These are phyloP conservation scores for Pyricularia sp. DNA, from an alignment of 2,329 filamentous ascomycete species.

Conservation along the genomic window DNA sequence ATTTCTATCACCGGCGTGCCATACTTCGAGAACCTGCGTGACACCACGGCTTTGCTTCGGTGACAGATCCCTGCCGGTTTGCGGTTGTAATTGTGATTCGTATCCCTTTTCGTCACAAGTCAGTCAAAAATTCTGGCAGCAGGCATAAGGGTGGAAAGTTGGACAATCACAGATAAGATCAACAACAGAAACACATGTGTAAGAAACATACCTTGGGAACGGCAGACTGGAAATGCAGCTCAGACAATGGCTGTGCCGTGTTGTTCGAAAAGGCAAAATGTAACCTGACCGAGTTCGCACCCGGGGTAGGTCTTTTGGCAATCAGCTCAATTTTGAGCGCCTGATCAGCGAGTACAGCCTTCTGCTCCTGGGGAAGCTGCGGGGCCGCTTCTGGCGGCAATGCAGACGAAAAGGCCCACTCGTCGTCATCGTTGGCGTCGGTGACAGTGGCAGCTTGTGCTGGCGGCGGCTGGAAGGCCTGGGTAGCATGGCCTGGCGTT, in stretches of 20 bases:
- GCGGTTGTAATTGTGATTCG: conserved; percentile 69
- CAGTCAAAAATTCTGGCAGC: not conserved
- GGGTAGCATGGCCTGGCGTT: conserved; percentile 17
- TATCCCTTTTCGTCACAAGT: conserved; percentile 45
- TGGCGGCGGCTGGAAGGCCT: conserved; percentile 14
- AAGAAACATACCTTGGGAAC: conserved; percentile 65
- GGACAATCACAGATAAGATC: not conserved
- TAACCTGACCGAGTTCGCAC: conserved; percentile 50
- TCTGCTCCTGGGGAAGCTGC: conserved; percentile 41
- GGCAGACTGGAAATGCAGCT: conserved; percentile 82
- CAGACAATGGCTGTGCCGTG: conserved; percentile 54
- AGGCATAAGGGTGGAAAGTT: not conserved
- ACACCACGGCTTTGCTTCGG: conserved; percentile 65
- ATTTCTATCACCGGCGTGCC: conserved; percentile 53
- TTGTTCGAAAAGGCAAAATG: conserved; percentile 76
- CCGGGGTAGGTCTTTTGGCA: conserved; percentile 44
- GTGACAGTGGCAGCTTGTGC: conserved; percentile 14
- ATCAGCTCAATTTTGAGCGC: conserved; percentile 61
- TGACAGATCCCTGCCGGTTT: conserved; percentile 63
- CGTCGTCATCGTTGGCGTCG: conserved; percentile 56
- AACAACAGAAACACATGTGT: not conserved
- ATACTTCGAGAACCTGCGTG: conserved; percentile 65
- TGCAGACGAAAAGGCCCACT: conserved; percentile 87
- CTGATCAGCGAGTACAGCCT: conserved; percentile 55
- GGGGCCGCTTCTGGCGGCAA: conserved; percentile 47